Evolutionary conservation across 2,329 filamentous ascomycete species (phyloP).

Genomic region (Zalaria sp.): DNA sequence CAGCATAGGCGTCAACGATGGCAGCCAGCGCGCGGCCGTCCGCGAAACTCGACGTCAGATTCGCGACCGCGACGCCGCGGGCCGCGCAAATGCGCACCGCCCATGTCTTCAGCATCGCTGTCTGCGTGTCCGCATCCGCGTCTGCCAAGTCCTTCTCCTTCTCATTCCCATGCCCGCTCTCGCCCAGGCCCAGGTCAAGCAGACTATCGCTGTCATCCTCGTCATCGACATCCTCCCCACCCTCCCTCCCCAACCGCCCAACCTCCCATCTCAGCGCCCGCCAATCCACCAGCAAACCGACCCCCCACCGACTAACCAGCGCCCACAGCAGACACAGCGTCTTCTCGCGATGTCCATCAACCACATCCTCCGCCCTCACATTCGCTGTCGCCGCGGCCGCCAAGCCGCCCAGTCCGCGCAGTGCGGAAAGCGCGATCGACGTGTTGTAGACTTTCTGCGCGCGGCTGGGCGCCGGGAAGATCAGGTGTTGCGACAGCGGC

Average conservation of each 20-base stretch:
- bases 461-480: slow-evolving; percentile 40
- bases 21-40: slow-evolving; percentile 38
- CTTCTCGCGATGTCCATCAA: slow-evolving; percentile 51
- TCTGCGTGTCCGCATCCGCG: slow-evolving; percentile 11
- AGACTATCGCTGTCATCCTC: background rate
- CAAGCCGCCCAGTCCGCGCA: slow-evolving; percentile 30
- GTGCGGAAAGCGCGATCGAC: slow-evolving; percentile 39
- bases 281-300: slow-evolving; percentile 41
- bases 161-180: background rate
- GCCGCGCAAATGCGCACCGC: slow-evolving; percentile 35
- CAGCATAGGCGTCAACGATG: slow-evolving; percentile 44
- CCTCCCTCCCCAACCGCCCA: background rate
- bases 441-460: slow-evolving; percentile 46
- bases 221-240: background rate
- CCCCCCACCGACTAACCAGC: slow-evolving; percentile 42
- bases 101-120: slow-evolving; percentile 33
- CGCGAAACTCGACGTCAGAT: slow-evolving; percentile 45
- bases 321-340: slow-evolving; percentile 47
- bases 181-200: background rate
- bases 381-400: slow-evolving; percentile 25
- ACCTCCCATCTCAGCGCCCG: slow-evolving; percentile 36
- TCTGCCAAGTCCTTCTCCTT: background rate
- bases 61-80: slow-evolving; percentile 30
- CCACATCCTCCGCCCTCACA: slow-evolving; percentile 42
- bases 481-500: slow-evolving; percentile 42